Evolutionary conservation across 352 stramenopile genomes (phyloP).

Genomic region (Pythium periplocum): DNA sequence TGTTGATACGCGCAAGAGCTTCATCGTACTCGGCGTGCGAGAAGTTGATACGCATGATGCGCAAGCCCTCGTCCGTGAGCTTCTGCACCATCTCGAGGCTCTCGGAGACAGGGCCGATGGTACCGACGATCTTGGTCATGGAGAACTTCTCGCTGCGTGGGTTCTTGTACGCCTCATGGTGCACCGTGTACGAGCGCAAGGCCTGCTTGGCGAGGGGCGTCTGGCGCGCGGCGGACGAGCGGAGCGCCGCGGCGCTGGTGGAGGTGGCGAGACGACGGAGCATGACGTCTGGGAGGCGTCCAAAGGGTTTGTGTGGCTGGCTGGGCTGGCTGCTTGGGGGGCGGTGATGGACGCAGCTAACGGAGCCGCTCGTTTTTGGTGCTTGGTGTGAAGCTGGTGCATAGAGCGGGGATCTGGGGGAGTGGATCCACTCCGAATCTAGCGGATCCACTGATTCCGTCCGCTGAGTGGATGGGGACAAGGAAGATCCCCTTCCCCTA

Average conservation of each 20-base stretch:
- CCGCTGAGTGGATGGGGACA: too few relatives aligned
- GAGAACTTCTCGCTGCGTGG: conserved; percentile 80
- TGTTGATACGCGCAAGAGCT: conserved; percentile 68
- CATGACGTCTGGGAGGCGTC: not conserved
- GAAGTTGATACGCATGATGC: conserved; percentile 95
- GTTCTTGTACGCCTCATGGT: conserved; percentile 63
- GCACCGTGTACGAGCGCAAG: conserved; percentile 17
- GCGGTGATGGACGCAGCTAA: too few relatives aligned
- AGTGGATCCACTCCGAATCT: too few relatives aligned
- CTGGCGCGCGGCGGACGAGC: not conserved
- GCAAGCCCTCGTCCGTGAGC: conserved; percentile 84
- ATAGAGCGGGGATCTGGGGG: too few relatives aligned
- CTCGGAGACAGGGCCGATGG: conserved; percentile 87
- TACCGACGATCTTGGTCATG: conserved; percentile 93
- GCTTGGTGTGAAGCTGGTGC: too few relatives aligned
- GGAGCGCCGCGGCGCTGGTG: conserved; percentile 1
- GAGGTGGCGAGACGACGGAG: conserved; percentile 13
- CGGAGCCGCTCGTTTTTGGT: too few relatives aligned
- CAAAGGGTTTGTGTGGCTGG: too few relatives aligned
- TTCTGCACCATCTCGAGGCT: conserved; percentile 69
- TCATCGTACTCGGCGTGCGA: conserved; percentile 91
- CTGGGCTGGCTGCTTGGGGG: too few relatives aligned
- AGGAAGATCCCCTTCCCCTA: too few relatives aligned
- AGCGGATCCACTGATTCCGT: too few relatives aligned
- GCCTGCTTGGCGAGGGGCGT: not conserved